Evolutionary conservation across 2,329 filamentous ascomycete genomes (phyloP), one percentile per base, ranked within the genome.

Genomic region (Sarocladium brachiariae): DNA sequence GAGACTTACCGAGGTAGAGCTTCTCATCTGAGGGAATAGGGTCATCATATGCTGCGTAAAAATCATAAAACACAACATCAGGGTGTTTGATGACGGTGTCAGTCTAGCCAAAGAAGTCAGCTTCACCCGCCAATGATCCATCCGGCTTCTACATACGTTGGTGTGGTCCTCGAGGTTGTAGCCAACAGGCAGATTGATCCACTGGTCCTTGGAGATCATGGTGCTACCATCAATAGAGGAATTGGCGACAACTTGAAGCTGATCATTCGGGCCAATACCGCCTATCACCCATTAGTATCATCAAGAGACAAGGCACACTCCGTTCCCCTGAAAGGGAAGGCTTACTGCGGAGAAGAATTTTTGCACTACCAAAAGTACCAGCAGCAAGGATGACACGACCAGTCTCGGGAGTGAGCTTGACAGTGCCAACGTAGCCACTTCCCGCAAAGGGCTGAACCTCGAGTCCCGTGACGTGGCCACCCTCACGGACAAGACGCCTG

Each of bases 381-480:
- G 83, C 79, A 16, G 85, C 78, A 27, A 88, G 68, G 56, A 89
- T 77, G 39, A 89, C 83, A 49, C 83, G 78, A 9, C 86, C 85
- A 11, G 75, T 78, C 35, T 67, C 64, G 3, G 72, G 57, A 16
- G 82, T 83, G 52, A 87, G 65, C 6, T 79, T 80, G 55, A 87
- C 73, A 14, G 75, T 75, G 4, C 83, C 82, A 25, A 69, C 71
- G 58, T 77, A 75, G 8, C 83, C 83, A 16, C 47, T 51, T 19
- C 73, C 76, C 25, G 69, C 64, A 54, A 69, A 71, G 38, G 76
- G 72, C 59, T 83, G 76, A n/a, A 87, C 74, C 60, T 87, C 80
- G n/a, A 87, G 74, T 53, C 84, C 84, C 1, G 81, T 85, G 52
- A 83, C 73, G 51, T 76, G 75, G 38, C 80, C 76, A 2, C 79